phyloP scores from a whole-genome alignment of 176 grass and related monocot genomes.

The Ensete ventricosum region DNA sequence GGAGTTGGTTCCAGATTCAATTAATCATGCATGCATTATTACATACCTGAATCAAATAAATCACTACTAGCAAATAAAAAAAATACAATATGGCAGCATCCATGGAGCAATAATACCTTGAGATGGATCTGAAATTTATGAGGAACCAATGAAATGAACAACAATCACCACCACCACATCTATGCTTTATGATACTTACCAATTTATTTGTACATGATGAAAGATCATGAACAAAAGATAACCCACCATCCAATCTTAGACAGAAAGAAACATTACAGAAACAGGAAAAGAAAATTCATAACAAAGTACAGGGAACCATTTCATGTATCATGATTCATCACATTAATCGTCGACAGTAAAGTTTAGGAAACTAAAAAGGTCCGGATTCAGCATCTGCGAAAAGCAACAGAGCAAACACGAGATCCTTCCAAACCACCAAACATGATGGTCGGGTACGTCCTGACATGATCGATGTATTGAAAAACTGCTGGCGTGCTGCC shows the following conservation, averaged over 20 bases:
- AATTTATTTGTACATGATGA: no score
- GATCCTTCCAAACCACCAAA: conserved; percentile 79
- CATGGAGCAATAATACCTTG: no score
- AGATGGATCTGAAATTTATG: no score
- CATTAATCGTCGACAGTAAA: not conserved
- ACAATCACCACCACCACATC: no score
- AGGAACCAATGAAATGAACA: no score
- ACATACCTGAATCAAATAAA: no score
- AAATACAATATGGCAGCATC: no score
- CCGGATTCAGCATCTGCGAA: conserved; percentile 21
- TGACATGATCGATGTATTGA: conserved; percentile 72
- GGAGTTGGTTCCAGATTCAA: no score
- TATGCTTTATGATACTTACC: no score
- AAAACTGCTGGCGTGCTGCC: conserved; percentile 28
- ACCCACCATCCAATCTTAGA: not conserved
- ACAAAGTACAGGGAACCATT: not conserved
- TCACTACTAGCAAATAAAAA: no score
- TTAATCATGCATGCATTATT: no score
- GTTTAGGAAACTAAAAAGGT: not conserved
- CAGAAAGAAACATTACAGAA: not conserved
- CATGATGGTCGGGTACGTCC: conserved; percentile 66
- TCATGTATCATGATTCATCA: not conserved
- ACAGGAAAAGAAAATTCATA: not conserved
- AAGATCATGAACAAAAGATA: not conserved
- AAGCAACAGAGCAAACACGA: conserved; percentile 82